Evolutionary conservation across 768 basidiomycete species (phyloP).

Genomic region (Fistulinella prunicolor): DNA sequence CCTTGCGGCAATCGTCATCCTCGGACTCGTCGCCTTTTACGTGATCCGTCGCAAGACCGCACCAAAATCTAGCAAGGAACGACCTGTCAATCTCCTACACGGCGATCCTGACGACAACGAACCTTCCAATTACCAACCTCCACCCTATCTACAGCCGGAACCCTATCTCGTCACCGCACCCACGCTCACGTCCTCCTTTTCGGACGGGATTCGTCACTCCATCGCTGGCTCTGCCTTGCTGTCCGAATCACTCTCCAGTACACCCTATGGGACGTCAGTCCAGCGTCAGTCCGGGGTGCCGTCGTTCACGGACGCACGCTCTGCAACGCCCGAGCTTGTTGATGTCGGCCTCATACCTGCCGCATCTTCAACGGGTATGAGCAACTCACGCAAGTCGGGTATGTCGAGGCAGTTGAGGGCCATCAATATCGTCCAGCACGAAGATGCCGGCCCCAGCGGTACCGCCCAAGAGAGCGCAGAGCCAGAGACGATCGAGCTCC

Average conservation of each 20-base stretch:
- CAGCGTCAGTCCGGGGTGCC: conserved; percentile 28
- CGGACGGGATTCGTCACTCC: conserved; percentile 22
- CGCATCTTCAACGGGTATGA: conserved; percentile 19
- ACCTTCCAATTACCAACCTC: conserved; percentile 46
- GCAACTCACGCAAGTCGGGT: conserved; percentile 36
- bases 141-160: conserved; percentile 71
- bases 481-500: conserved; percentile 76
- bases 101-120: conserved; percentile 48
- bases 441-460: conserved; percentile 62
- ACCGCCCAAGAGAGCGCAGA: conserved; percentile 36
- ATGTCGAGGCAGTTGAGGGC: conserved; percentile 54
- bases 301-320: conserved; percentile 37
- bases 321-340: conserved; percentile 44
- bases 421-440: conserved; percentile 82
- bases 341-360: conserved; percentile 16
- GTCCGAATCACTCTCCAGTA: conserved; percentile 15
- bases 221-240: conserved; percentile 19
- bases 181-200: conserved; percentile 39
- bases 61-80: conserved; percentile 44
- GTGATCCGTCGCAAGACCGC: conserved; percentile 48
- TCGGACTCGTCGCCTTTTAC: conserved; percentile 43
- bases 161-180: conserved; percentile 73
- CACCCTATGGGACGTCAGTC: conserved; percentile 26
- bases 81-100: conserved; percentile 65
- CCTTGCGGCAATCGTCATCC: conserved; percentile 45